Base-by-base conservation (phyloP, 768 basidiomycete species). In the Xerocomus brunneocitrinus region DNA sequence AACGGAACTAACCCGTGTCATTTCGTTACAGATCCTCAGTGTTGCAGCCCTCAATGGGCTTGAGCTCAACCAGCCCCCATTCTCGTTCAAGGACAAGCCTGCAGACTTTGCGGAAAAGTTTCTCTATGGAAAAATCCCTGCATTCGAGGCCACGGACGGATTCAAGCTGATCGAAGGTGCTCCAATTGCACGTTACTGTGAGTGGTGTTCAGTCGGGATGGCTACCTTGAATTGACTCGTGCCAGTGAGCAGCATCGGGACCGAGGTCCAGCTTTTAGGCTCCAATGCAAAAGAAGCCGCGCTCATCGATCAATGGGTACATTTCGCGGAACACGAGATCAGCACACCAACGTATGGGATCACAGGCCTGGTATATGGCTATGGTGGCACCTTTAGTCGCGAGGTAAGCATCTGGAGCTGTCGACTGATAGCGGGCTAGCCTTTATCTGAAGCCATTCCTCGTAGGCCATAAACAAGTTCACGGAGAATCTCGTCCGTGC, bases 251-350 rank as follows among this genome's bases (percentile, higher is more conserved):
- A 19, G 41, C 3, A 28, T 64, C 22, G 60, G 51, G 3, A 52
- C 54, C 9, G 46, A 56, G n/a, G n/a, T 54, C 0, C 50, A 56
- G 10, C 41, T 65, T 31, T 42, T 62, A 28, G 62, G 62, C n/a
- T 49, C 49, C 5, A 25, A 43, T 28, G 16, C 40, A 9, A 51
- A 62, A 22, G 58, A 63, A 39, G 19, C 30, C 1, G 44, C 53
- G 0, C 39, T 55, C 3, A 36, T 65, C 5, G 60, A 65, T 49
- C 64, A 64, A 16, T 65, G 62, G 60, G 10, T 41, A 6, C 64
- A 60, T 45, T 65, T 56, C 44, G 54, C 47, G 6, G 62, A 65
- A 22, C 43, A 48, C 1, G 63, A 65, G 14, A 49, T 65, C 24
- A 31, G 57, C 5, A 5, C 0, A 0, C 40, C 53, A 9, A 0